Percentiles rank a stretch among this genome's conserved stretches.
phyloP scores from a whole-genome alignment of 108 stramenopile species.

The Pseudonitzschia multiseries region DNA sequence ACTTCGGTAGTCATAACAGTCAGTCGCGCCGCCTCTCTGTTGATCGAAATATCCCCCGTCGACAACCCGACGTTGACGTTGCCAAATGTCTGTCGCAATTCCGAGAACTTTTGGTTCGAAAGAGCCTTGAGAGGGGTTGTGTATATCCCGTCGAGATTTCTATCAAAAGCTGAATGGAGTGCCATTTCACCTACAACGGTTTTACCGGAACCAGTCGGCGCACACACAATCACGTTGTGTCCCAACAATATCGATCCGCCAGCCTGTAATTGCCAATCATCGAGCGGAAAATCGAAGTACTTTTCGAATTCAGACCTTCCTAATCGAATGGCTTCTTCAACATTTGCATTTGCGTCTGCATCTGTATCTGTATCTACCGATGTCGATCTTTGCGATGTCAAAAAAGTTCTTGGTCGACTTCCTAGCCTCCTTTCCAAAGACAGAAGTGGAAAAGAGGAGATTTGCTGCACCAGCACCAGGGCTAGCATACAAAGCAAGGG shows the following conservation, averaged over 20 bases:
- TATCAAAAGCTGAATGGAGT: conserved; percentile 66
- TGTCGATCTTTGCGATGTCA: not conserved
- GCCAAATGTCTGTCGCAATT: conserved; percentile 82
- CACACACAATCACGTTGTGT: conserved; percentile 90
- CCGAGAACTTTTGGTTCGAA: conserved; percentile 92
- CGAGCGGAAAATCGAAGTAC: conserved; percentile 58
- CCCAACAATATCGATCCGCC: conserved; percentile 51
- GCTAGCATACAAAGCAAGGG: not conserved
- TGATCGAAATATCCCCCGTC: conserved; percentile 85
- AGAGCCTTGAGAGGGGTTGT: conserved; percentile 95
- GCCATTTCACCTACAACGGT: conserved; percentile 90
- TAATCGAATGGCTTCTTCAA: conserved; percentile 23
- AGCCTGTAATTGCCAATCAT: conserved; percentile 63
- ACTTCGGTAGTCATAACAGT: conserved; percentile 96
- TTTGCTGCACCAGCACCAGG: not conserved
- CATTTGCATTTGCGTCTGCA: not conserved
- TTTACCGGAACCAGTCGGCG: conserved; percentile 89
- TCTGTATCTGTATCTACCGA: not conserved
- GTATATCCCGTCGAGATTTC: conserved; percentile 72
- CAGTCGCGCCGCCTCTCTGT: conserved; percentile 72
- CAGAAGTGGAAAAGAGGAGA: conserved; percentile 6
- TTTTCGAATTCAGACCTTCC: conserved; percentile 41
- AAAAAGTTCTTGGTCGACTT: not conserved
- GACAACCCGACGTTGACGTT: conserved; percentile 59
- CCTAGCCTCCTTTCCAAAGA: not conserved